Conservation (phyloP, 768 basidiomycete genomes). For the Rhodocollybia butyracea region DNA sequence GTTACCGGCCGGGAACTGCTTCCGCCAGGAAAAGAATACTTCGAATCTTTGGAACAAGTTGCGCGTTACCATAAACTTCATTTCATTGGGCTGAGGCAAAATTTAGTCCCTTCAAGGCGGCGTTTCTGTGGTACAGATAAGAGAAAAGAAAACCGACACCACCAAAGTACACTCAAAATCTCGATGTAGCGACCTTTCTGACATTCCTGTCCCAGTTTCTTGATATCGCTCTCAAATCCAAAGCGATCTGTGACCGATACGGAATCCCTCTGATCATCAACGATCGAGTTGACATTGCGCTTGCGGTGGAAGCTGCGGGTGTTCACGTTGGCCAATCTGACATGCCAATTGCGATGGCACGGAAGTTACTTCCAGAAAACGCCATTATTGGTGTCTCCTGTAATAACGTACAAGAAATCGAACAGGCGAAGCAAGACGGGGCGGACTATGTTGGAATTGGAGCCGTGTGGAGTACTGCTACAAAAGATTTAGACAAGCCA, state of each 20-base stretch:
- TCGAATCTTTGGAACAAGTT: constrained; percentile 74
- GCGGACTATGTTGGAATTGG: constrained; percentile 91
- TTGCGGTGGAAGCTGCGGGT: constrained; percentile 72
- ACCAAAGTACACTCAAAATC: constrained; percentile 48
- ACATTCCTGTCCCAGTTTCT: constrained; percentile 54
- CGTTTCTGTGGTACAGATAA: constrained; percentile 85
- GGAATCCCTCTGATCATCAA: constrained; percentile 84
- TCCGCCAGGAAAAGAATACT: constrained; percentile 73
- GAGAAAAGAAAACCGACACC: constrained; percentile 84
- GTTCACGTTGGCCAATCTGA: constrained; percentile 91
- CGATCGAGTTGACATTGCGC: constrained; percentile 83
- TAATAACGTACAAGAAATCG: constrained; percentile 63
- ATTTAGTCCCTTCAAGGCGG: constrained; percentile 77
- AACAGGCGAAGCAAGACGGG: constrained; percentile 54
- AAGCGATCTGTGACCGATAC: constrained; percentile 71
- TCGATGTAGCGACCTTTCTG: neutral
- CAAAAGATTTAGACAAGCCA: constrained; percentile 67
- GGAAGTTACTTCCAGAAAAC: constrained; percentile 61
- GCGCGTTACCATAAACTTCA: neutral
- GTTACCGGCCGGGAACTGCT: constrained; percentile 82
- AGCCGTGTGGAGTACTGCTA: constrained; percentile 75
- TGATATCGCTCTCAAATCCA: constrained; percentile 64
- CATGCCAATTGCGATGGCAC: constrained; percentile 67
- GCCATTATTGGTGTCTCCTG: constrained; percentile 82
- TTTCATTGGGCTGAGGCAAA: neutral